Base-by-base conservation (phyloP, 2,329 filamentous ascomycete genomes). In the Penicillium sp. region DNA sequence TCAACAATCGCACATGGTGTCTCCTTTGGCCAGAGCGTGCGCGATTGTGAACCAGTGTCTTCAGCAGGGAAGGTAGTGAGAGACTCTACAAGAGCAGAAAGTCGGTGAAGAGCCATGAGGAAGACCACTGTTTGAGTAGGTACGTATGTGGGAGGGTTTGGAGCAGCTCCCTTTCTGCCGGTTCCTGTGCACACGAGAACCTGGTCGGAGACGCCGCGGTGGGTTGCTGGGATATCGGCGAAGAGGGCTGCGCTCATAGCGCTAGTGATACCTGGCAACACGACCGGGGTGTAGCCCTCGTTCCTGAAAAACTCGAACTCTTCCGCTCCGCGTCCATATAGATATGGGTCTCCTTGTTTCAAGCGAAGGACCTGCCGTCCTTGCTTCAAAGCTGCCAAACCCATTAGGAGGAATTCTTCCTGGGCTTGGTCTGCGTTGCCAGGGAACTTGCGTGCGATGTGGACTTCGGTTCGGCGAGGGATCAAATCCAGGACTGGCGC, bases 171-270 rank as follows among this genome's bases (percentile, higher is more conserved):
- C 75, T 96, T 95, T 67, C 94, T 85, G 0, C 94, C 94, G 0
- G 94, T 99, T 0, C 94, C 94, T 0, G 94, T 99, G 76, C 94
- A 97, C n/a, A 99, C 84, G 26, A 99, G 81, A 0, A 99, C 87
- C 73, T 97, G 92, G 68, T 99, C 94, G 4, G 91, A 88, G 0
- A 96, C 89, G 42, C 89, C 89, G 5, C 94, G 83, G 76, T 97
- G 93, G 1, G 94, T 99, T 0, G 88, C 82, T 1, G 94, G 93
- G 31, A 99, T 90, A 7, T 82, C 86, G 0, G 92, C 92, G 70
- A 97, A 96, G 3, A 99, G 79, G 0, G 93, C 91, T 10, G 91
- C 94, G 54, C 85, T 88, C 36, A 99, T 78, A 1, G 93, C 91
- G 66, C 88, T 92, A 0, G 94, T 97, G 41, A 99, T 88, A 1